These are phyloP conservation scores for Mytilinidion resinicola DNA, from an alignment of 495 filamentous ascomycete species.

Conservation along the genomic window DNA sequence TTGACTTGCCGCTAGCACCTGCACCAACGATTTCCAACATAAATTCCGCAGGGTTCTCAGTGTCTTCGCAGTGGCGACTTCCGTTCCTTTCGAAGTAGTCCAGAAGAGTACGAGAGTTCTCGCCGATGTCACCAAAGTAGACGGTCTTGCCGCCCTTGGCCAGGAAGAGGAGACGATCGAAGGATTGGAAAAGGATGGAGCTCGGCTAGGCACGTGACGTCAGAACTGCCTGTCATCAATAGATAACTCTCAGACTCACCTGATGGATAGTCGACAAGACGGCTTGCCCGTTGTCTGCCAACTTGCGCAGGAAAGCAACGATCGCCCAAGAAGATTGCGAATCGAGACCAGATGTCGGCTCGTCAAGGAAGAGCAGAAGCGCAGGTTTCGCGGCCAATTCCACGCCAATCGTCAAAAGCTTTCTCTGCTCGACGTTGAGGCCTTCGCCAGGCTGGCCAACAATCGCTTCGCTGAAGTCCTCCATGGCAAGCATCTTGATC, in stretches of 20 bases:
- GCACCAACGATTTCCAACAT: slow-evolving; percentile 59
- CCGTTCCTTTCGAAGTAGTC: slow-evolving; percentile 77
- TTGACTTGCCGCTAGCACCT: not conserved
- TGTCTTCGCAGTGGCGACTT: slow-evolving; percentile 57
- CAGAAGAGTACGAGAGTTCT: slow-evolving; percentile 62
- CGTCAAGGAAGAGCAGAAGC: slow-evolving; percentile 23
- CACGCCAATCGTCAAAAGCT: slow-evolving; percentile 23
- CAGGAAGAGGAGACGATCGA: slow-evolving; percentile 76
- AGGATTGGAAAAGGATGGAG: slow-evolving; percentile 79
- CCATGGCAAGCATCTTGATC: slow-evolving; percentile 23
- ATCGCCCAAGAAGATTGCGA: slow-evolving; percentile 82
- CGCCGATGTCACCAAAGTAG: slow-evolving; percentile 84
- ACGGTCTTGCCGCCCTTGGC: slow-evolving; percentile 73
- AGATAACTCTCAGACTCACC: too few relatives aligned
- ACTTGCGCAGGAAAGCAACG: slow-evolving; percentile 63
- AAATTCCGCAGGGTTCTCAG: slow-evolving; percentile 85
- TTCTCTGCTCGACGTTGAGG: slow-evolving; percentile 27
- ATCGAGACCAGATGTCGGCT: slow-evolving; percentile 77
- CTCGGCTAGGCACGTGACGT: slow-evolving; percentile 50
- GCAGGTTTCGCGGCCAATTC: slow-evolving; percentile 22
- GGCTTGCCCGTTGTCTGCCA: slow-evolving; percentile 73
- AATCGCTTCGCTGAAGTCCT: slow-evolving; percentile 20
- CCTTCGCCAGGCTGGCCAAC: slow-evolving; percentile 15
- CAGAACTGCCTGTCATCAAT: too few relatives aligned
- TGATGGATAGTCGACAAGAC: slow-evolving; percentile 86